phyloP scores from a whole-genome alignment of 1,139 yeast genomes.

The Eremothecium gossypii region DNA sequence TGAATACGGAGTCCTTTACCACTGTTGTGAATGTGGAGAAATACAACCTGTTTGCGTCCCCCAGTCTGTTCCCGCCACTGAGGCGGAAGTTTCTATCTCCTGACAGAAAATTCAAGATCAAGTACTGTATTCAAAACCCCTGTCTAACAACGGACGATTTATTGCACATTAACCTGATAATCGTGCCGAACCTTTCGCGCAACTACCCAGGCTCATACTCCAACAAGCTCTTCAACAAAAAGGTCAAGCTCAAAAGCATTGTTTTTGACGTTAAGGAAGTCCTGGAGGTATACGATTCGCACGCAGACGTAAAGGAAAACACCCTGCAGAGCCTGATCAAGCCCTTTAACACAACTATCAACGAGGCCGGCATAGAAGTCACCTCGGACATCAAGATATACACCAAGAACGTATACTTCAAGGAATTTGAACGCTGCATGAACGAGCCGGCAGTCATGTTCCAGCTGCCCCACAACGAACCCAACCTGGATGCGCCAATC shows the following conservation, averaged over 20 bases:
- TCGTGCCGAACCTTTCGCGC: slow-evolving; percentile 33
- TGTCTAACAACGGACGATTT: slow-evolving; percentile 41
- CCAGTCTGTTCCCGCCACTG: slow-evolving; percentile 19
- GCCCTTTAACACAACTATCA: slow-evolving; percentile 23
- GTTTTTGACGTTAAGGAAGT: slow-evolving; percentile 45
- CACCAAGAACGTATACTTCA: slow-evolving; percentile 22
- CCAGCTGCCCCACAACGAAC: slow-evolving; percentile 16
- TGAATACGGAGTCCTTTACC: slow-evolving; percentile 13
- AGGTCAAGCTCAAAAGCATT: slow-evolving; percentile 39
- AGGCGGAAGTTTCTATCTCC: slow-evolving; percentile 19
- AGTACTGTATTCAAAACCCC: slow-evolving; percentile 22
- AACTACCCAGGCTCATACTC: slow-evolving; percentile 30
- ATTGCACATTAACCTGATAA: slow-evolving; percentile 33
- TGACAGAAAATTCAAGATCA: slow-evolving; percentile 23
- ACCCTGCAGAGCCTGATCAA: slow-evolving; percentile 23
- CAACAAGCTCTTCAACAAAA: slow-evolving; percentile 24
- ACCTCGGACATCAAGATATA: slow-evolving; percentile 19
- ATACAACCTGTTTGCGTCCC: slow-evolving; percentile 23
- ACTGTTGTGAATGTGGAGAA: slow-evolving; percentile 27
- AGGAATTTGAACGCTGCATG: slow-evolving; percentile 23
- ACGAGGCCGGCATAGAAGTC: slow-evolving; percentile 20
- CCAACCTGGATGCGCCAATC: slow-evolving; percentile 11
- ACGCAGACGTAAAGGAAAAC: slow-evolving; percentile 24
- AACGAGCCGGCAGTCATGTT: slow-evolving; percentile 28
- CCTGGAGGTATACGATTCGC: slow-evolving; percentile 30